Evolutionary conservation across 345 rosid genomes (phyloP).

Genomic region (Carallia brachiata): DNA sequence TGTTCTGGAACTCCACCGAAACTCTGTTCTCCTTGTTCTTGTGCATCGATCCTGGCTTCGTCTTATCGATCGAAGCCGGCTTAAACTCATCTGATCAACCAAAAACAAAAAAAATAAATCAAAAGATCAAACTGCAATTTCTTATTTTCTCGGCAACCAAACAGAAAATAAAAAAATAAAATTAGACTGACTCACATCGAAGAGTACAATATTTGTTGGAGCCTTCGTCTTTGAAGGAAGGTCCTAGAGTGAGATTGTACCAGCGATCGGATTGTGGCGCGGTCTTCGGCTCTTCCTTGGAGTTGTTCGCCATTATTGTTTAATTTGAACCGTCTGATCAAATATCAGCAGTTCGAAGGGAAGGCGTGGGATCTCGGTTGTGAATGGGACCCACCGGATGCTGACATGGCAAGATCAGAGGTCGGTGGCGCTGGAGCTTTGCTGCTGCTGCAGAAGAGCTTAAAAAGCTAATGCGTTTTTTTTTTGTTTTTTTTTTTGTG

Average conservation of each 20-base stretch:
- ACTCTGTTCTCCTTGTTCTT: conserved; percentile 78
- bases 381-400: neutral
- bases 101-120: neutral
- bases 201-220: conserved; percentile 60
- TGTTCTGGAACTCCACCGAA: conserved; percentile 61
- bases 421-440: neutral
- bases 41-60: conserved; percentile 58
- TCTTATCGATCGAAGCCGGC: conserved; percentile 87
- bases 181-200: conserved; percentile 49
- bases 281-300: conserved; percentile 55
- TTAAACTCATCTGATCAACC: conserved; percentile 66
- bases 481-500: too few relatives aligned
- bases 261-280: conserved; percentile 77
- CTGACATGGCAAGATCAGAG: conserved; percentile 12
- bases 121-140: neutral
- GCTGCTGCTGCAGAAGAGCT: neutral
- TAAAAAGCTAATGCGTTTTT: neutral
- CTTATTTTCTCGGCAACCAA: conserved; percentile 7
- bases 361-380: too few relatives aligned
- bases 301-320: conserved; percentile 52
- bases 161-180: neutral
- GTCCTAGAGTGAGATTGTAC: conserved; percentile 71
- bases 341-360: neutral
- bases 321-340: neutral
- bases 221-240: conserved; percentile 58